Percentiles rank a stretch among this genome's conserved stretches.
These are phyloP conservation scores for Pseudoscleropodium purum DNA, from an alignment of 225 moss, liverwort and hornwort genomes.

Conservation along the genomic window DNA sequence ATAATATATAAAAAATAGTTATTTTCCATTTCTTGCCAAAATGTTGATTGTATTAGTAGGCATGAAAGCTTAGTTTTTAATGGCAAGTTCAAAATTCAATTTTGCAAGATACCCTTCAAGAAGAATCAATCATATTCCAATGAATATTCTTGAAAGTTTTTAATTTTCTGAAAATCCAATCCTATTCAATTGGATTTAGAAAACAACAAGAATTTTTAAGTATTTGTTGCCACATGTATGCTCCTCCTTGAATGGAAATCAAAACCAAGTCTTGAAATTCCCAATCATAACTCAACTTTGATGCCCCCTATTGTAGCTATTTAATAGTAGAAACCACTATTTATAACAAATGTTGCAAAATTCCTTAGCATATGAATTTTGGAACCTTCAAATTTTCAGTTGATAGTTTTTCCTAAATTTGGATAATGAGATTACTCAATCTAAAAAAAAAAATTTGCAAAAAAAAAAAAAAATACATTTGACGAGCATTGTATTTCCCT, in stretches of 20 bases:
- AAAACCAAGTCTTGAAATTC: not conserved
- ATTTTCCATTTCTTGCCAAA: not conserved
- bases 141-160: too few species aligned
- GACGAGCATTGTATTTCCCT: too few species aligned
- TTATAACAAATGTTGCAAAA: not conserved
- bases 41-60: rapidly evolving
- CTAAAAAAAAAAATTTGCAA: not conserved
- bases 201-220: not conserved
- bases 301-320: too few species aligned
- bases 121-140: not conserved
- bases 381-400: too few species aligned
- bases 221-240: not conserved
- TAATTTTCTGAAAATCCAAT: not conserved
- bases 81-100: not conserved
- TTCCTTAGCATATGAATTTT: not conserved
- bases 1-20: not conserved
- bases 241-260: rapidly evolving
- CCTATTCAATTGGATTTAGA: not conserved
- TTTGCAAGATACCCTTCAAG: not conserved
- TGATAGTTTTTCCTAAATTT: not conserved
- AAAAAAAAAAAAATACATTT: not conserved
- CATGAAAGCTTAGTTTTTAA: not conserved
- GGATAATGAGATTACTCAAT: too few species aligned
- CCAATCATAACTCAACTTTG: not conserved
- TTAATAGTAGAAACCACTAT: not conserved